Evolutionary conservation across 2,329 filamentous ascomycete species (phyloP), one percentile per base, ranked within the genome.

Genomic region (Penicillium sp.): DNA sequence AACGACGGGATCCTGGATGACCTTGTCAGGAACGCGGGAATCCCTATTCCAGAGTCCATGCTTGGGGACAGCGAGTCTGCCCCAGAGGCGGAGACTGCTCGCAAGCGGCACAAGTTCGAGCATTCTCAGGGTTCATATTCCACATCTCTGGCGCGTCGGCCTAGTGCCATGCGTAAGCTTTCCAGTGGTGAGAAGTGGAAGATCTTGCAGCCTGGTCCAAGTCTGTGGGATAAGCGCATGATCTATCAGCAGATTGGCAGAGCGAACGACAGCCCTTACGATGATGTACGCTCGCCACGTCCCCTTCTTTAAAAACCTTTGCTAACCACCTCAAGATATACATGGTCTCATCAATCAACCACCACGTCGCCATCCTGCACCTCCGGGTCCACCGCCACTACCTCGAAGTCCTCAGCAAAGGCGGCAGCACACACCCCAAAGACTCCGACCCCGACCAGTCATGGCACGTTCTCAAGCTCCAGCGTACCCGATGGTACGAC

Each of bases 321-420:
- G 18, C 50, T 48, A 20, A 35, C 41, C 11, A 50, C 33, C 51
- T 41, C 27, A 14, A 85, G 81, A 76, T 85, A 46, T 85, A 81
- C 67, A 78, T 85, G 74, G 62, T 85, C 43, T 85, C 82, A 11
- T 81, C 81, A 22, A 72, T 85, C 56, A 85, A 85, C 64, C 82
- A 84, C 67, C 83, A 86, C 58, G 74, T 85, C 54, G 77, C 79
- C 50, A 77, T 86, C 43, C 64, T 86, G 46, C 81, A 81, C 57
- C 71, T 86, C 43, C 79, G 76, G 28, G 74, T 86, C 40, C 82
- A 85, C 63, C 69, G 71, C 22, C 71, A 75, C 18, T 86, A 86
- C 63, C 63, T 84, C 30, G 75, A 80, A n/a, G 77, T 77, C 57
- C 69, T 86, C 35, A 75, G 74, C 10, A 71, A 71, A 4, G 81